Percentiles rank a stretch among this genome's conserved stretches.
phyloP scores from a whole-genome alignment of 176 grass and related monocot genomes.

The Ensete ventricosum region DNA sequence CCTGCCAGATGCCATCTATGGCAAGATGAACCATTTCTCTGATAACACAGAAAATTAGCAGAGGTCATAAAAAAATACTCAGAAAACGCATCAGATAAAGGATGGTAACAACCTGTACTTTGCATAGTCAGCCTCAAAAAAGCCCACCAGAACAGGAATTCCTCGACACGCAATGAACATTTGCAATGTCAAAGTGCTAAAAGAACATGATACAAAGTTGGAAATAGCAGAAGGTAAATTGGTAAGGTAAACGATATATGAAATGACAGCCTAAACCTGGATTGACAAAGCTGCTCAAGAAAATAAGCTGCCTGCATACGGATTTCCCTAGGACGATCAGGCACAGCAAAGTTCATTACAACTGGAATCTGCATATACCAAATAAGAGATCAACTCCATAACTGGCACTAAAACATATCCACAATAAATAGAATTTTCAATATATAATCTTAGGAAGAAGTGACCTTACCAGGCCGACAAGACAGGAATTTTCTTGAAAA shows the following conservation, averaged over 20 bases:
- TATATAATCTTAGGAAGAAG: slow-evolving; percentile 16
- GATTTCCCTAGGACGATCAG: slow-evolving; percentile 66
- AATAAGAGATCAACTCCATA: slow-evolving; percentile 5
- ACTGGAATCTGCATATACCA: slow-evolving; percentile 62
- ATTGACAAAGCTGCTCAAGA: slow-evolving; percentile 87
- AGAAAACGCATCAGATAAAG: slow-evolving; percentile 8
- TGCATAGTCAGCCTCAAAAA: slow-evolving; percentile 98
- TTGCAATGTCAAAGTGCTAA: slow-evolving; percentile 85
- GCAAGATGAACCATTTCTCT: slow-evolving; percentile 99
- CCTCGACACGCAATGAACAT: slow-evolving; percentile 99
- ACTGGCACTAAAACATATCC: slow-evolving; percentile 9
- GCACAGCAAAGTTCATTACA: slow-evolving; percentile 75
- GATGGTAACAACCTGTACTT: slow-evolving; percentile 57
- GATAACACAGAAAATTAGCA: slow-evolving; percentile 22
- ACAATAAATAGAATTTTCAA: slow-evolving; percentile 24
- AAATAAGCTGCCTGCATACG: slow-evolving; percentile 89
- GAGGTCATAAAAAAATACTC: slow-evolving; percentile 18
- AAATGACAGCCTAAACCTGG: slow-evolving; percentile 57
- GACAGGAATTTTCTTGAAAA: slow-evolving; percentile 96
- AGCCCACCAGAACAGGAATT: slow-evolving; percentile 89
- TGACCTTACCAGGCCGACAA: slow-evolving; percentile 85
- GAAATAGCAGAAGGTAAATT: neutral
- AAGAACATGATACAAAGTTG: slow-evolving; percentile 25
- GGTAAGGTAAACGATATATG: neutral
- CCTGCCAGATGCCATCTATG: slow-evolving; percentile 97